A percentile compares a stretch with the other conserved stretches of the same genome.
Evolutionary conservation across 129 eudicot species (phyloP).

Genomic region (sunflower (Helianthus annuus)): HanXRQr2.0-SUNRISE NC_035446.2:108046491-108046990

Average conservation of each 20-base stretch:
- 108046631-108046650: conserved; percentile 71
- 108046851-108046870: neutral
- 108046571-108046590: neutral
- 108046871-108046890: neutral
- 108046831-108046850: neutral
- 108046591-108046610: neutral
- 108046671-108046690: conserved; percentile 62
- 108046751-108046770: conserved; percentile 34
- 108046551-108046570: neutral
- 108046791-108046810: neutral
- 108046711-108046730: conserved; percentile 61
- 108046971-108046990: too few species aligned
- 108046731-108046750: conserved; percentile 41
- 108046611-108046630: conserved; percentile 52
- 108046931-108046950: too few species aligned
- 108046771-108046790: conserved; percentile 4
- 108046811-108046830: neutral
- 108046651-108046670: conserved; percentile 63
- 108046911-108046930: neutral
- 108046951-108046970: too few species aligned
- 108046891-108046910: neutral
- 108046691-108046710: conserved; percentile 49
- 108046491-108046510: neutral
- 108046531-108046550: neutral
- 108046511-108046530: neutral